Percentiles rank a stretch among this genome's conserved stretches.
These are phyloP conservation scores for Boletus holoroseus DNA, from an alignment of 1,284 basidiomycete genomes.

Conservation along the genomic window DNA sequence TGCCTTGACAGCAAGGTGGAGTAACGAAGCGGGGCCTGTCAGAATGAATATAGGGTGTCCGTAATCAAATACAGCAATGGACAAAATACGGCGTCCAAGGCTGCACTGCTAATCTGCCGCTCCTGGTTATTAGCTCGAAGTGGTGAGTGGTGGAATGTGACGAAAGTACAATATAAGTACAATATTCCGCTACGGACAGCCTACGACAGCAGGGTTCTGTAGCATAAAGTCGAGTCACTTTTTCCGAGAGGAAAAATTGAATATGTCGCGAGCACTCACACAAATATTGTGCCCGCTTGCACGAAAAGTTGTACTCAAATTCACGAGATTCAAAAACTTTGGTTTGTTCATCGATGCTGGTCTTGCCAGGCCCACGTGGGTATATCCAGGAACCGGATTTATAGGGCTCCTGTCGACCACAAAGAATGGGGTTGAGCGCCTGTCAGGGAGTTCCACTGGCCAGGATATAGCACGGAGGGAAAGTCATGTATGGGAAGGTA, in stretches of 20 bases:
- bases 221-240: neutral
- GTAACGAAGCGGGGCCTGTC: neutral
- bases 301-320: slow-evolving; percentile 8
- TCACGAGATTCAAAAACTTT: no score
- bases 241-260: neutral
- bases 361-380: no score
- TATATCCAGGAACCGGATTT: no score
- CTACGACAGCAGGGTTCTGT: neutral
- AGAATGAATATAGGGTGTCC: neutral
- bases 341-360: no score
- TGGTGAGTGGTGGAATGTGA: neutral
- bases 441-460: no score
- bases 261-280: neutral
- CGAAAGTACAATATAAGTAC: neutral
- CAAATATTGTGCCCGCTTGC: neutral
- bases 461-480: no score
- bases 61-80: neutral
- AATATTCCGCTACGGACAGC: neutral
- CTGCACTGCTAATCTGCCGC: neutral
- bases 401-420: no score
- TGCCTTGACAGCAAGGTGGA: neutral
- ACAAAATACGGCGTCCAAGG: neutral
- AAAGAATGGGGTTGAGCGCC: no score
- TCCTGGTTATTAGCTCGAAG: neutral
- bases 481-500: no score